Conservation (phyloP, 805 yeast genomes). For the Cyberlindnera petersonii region DNA sequence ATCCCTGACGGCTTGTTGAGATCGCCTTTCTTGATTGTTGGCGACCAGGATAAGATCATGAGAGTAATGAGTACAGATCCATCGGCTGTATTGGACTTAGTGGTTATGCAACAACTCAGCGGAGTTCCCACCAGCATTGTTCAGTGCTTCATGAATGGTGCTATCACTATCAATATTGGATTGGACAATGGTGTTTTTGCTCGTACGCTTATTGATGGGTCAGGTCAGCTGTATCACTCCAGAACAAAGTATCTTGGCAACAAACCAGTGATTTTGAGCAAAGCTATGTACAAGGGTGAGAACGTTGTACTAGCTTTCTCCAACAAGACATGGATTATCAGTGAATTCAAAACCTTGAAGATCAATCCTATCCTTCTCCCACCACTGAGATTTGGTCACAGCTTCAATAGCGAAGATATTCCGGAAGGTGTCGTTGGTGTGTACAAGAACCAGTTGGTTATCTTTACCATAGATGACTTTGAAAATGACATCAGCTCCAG, state of each 20-base stretch:
- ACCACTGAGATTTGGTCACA: slow-evolving; percentile 41
- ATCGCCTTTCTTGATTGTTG: slow-evolving; percentile 62
- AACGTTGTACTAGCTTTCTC: slow-evolving; percentile 31
- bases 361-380: slow-evolving; percentile 30
- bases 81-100: slow-evolving; percentile 52
- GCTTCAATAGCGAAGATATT: slow-evolving; percentile 61
- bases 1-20: slow-evolving; percentile 43
- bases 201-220: slow-evolving; percentile 51
- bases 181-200: slow-evolving; percentile 80
- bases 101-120: slow-evolving; percentile 64
- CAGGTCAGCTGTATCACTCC: slow-evolving; percentile 64
- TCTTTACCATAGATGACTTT: slow-evolving; percentile 48
- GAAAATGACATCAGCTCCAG: slow-evolving; percentile 33
- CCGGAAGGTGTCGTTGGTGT: slow-evolving; percentile 63
- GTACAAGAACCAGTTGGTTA: slow-evolving; percentile 45
- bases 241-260: slow-evolving; percentile 73
- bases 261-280: slow-evolving; percentile 47
- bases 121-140: slow-evolving; percentile 41
- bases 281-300: slow-evolving; percentile 9
- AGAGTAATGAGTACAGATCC: slow-evolving; percentile 62
- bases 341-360: slow-evolving; percentile 22
- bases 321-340: slow-evolving; percentile 32
- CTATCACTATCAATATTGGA: slow-evolving; percentile 64
- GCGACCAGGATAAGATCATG: slow-evolving; percentile 65
- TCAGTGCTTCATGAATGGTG: slow-evolving; percentile 20